Evolutionary conservation across 805 yeast species (phyloP), one percentile per base, ranked within the genome.

Genomic region (Metschnikowia orientalis): DNA sequence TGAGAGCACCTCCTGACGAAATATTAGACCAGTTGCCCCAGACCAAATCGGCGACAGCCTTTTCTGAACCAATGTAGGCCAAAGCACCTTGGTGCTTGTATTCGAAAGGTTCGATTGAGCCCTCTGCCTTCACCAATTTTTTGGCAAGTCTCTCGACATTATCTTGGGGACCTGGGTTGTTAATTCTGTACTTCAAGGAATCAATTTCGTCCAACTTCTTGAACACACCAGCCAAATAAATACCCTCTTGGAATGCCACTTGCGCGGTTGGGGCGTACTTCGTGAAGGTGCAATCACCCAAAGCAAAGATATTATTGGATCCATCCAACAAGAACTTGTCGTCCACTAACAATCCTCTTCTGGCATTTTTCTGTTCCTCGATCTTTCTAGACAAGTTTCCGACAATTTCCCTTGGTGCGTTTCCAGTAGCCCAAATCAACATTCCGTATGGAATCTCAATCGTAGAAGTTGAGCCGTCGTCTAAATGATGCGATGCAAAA

Each of bases 361-460:
- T 79, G 29, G 95, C 87, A 54, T 80, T 77, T 61, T 77, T 79
- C 65, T 83, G 89, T 50, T 75, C 83, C 27, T 84, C 81, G 47
- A 90, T 68, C 60, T 74, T 72, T 28, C 73, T 53, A 59, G 85
- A 75, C 52, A 89, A 68, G 50, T 76, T 73, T 43, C 75, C 69
- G 30, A 84, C 73, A 30, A 90, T 69, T 26, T 76, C 79, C 63
- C 97, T 79, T 44, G 87, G 88, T 35, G 89, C 88, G 61, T 89
- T 88, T 66, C 97, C 97, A 42, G 96, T 89, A 38, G 97, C 97
- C 97, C 97, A 89, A 43, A 89, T 94, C 47, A 89, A 72, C 50
- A 87, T 71, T 56, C 97, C 97, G 57, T 89, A 89, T 30, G 95
- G 95, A 52, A 89, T 69, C 30, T 73, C 79, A 23, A 68, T 56